phyloP scores from a whole-genome alignment of 140 eudicot species.

The Senecio squalidus region DNA sequence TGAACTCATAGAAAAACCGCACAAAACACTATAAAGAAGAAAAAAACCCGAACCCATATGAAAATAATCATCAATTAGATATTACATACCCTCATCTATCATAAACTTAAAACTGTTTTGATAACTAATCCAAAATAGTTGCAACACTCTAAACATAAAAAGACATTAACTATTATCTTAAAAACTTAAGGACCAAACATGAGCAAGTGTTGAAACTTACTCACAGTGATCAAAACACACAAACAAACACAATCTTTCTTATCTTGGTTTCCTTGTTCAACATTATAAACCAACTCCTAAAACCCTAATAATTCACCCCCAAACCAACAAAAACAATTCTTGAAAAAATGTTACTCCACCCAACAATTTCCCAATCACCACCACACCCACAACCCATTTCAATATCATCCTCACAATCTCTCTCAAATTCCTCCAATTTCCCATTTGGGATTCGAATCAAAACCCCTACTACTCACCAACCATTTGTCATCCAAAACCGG shows the following conservation, averaged over 20 bases:
- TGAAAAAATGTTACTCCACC: slow-evolving; percentile 53
- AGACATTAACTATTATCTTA: no score
- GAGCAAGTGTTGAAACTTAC: not conserved
- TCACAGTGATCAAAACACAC: not conserved
- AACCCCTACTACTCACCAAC: slow-evolving; percentile 22
- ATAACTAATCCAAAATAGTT: no score
- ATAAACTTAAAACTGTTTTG: no score
- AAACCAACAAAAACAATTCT: not conserved
- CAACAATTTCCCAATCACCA: slow-evolving; percentile 45
- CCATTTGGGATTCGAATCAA: slow-evolving; percentile 42
- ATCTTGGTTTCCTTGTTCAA: slow-evolving; percentile 14
- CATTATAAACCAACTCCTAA: slow-evolving; percentile 16
- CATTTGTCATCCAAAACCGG: slow-evolving; percentile 22
- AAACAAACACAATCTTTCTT: slow-evolving; percentile 20
- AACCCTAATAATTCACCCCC: slow-evolving; percentile 30
- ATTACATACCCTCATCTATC: no score
- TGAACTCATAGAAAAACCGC: no score
- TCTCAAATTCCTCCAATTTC: slow-evolving; percentile 22
- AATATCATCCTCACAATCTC: slow-evolving; percentile 27
- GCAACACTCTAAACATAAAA: no score
- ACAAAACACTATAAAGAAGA: no score
- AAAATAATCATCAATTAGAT: no score
- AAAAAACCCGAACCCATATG: no score
- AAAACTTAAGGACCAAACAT: slow-evolving; percentile 9
- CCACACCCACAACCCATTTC: slow-evolving; percentile 23